A percentile compares a stretch with the other conserved stretches of the same genome.
Evolutionary conservation across 1,284 basidiomycete genomes (phyloP).

Genomic region (Cutaneotrichosporon mucoides): DNA sequence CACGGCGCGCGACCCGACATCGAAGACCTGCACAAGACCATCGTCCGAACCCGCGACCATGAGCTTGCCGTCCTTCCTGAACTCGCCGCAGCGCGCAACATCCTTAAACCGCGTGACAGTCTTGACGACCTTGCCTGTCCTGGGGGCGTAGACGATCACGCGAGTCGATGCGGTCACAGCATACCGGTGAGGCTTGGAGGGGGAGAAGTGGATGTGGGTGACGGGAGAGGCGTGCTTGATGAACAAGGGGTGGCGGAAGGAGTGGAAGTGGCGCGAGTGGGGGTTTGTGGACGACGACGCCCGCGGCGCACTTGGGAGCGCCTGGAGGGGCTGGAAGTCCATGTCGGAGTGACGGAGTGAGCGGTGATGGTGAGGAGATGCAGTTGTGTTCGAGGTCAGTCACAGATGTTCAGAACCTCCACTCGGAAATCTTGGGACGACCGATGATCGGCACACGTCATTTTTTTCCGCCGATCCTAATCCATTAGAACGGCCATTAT

Average conservation of each 20-base stretch:
- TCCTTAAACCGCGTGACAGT: conserved; percentile 97
- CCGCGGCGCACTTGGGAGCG: conserved; percentile 43
- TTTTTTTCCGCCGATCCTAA: conserved; percentile 35
- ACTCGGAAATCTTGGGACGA: conserved; percentile 10
- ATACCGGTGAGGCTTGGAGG: conserved; percentile 80
- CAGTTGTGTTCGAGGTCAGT: conserved; percentile 39
- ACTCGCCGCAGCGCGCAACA: conserved; percentile 79
- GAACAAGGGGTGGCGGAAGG: conserved; percentile 49
- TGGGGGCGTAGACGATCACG: conserved; percentile 92
- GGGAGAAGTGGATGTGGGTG: conserved; percentile 84
- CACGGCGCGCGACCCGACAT: conserved; percentile 90
- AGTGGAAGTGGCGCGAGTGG: conserved; percentile 49
- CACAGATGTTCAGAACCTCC: conserved; percentile 5
- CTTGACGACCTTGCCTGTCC: conserved; percentile 92
- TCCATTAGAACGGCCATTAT: conserved; percentile 57
- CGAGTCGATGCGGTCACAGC: conserved; percentile 92
- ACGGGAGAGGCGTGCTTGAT: conserved; percentile 93
- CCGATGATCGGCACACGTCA: background rate
- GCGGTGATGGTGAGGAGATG: background rate
- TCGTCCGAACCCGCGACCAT: conserved; percentile 93
- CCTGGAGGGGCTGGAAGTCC: conserved; percentile 45
- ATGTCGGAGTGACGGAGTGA: conserved; percentile 46
- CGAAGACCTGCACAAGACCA: conserved; percentile 93
- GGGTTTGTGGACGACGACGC: conserved; percentile 41
- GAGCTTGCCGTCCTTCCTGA: conserved; percentile 88